Base-by-base conservation (phyloP, 1,139 yeast species). In the Debaryomycetaceae sp. region DNA sequence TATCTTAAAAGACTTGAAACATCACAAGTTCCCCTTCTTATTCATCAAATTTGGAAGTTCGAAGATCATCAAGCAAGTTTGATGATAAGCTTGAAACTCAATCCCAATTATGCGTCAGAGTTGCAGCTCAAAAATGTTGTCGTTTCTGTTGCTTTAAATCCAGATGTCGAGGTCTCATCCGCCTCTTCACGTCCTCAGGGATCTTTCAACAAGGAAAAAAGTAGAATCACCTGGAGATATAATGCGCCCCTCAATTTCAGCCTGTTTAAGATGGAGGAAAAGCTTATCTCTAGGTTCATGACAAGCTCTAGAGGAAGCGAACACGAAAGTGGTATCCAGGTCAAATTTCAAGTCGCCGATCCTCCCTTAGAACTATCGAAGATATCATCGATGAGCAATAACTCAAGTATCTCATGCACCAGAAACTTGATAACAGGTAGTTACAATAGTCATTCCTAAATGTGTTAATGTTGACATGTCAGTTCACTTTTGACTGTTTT, bases 171-270 rank as follows among this genome's bases (percentile, higher is more conserved):
- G 24, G 75, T 85, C 4, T 68, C 76, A 1, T 77, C 89, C 24
- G 97, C 97, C 1, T 82, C 90, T 49, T 86, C 96, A 9, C 87
- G 87, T 59, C 98, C 98, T 4, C 83, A 87, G 46, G 98, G 97
- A 42, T 80, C 95, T 1, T 89, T 89, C 71, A 88, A 84, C 65
- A 84, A 81, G 59, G 97, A 88, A 40, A 83, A 81, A 58, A 86
- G 82, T 55, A 80, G 97, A 64, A 84, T 91, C 46, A 85, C 93
- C 1, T 90, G 97, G 97, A 79, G 87, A 59, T 82, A 79, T 58
- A 64, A 66, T 33, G 67, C 70, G 34, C 81, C 85, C 4, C 56
- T 85, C 24, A 59, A 57, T 6, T 71, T 83, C 46, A 57, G 63
- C 24, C 51, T 63, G 11, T 55, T 51, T 6, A 48, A 45, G 6